Base-by-base conservation (phyloP, 257 asterid genomes). In the Capsicum baccatum region DNA sequence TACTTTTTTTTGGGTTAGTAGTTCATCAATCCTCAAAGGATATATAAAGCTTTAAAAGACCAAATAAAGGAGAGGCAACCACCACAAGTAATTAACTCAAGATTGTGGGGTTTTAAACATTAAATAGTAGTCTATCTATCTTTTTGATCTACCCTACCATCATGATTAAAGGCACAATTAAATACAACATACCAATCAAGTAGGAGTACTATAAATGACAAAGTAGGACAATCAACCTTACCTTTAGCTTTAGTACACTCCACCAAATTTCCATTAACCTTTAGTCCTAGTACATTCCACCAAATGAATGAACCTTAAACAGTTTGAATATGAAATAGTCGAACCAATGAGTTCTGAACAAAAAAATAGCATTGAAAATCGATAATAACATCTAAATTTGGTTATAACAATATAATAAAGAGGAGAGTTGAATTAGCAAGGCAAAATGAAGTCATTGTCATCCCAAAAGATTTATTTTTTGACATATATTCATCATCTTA, bases 71-170 rank as follows among this genome's bases (percentile, higher is more conserved):
- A 76, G 48, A 76, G 13, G 6, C 26, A 50, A 52, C 47, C 15
- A 50, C 81, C 62, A 76, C 81, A 52, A 76, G 64, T 76, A 52
- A 54, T 54, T 13, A 52, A 21, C 79, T 42, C 79, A 9, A 44
- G 9, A 4, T 17, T 4, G 79, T 71, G 79, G 57, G 55, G 79
- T 71, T 44, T 17, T 1, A 62, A 62, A 9, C 15, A 19, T n/a
- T 19, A 19, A 19, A 62, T 62, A 59, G 1, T 3, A 17, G n/a
- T 59, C 33, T 59, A 7, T 33, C 47, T 33, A 68, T 68, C 26
- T 37, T 68, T 37, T 8, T 3, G 3, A 6, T 76, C 81, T 54
- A 76, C 64, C 81, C 81, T 52, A 52, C 62, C 64, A 26, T 54
- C 48, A 26, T 13, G 6, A 26, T 74, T 52, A 12, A 52, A 52